Percentiles rank a stretch among this genome's conserved stretches.
Conservation (phyloP, 2,329 filamentous ascomycete species). For the Cladosporium colombiae region DNA sequence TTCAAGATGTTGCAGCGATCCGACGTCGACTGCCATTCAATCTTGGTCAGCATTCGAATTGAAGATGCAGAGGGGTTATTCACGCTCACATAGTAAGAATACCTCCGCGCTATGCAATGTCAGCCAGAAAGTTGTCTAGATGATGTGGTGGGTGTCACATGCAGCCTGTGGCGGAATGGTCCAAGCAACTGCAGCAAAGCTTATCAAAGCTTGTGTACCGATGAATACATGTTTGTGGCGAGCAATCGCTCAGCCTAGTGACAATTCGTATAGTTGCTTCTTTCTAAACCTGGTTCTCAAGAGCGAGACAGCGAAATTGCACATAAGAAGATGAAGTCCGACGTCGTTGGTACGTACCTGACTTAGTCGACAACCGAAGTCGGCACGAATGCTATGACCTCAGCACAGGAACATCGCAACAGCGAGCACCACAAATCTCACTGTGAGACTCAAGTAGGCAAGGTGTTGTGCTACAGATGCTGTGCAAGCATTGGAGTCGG, state of each 20-base stretch:
- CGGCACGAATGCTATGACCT: neutral
- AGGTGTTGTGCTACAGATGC: neutral
- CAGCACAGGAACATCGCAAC: neutral
- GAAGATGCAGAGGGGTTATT: neutral
- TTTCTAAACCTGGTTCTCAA: neutral
- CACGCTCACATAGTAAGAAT: neutral
- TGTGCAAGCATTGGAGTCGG: neutral
- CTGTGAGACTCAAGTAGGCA: neutral
- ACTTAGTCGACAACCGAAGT: neutral
- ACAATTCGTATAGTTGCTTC: neutral
- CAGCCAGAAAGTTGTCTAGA: neutral
- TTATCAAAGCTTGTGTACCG: neutral
- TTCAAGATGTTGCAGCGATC: neutral
- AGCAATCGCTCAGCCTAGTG: neutral
- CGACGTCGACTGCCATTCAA: neutral
- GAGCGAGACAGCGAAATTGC: neutral
- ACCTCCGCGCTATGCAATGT: neutral
- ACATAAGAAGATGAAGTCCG: neutral
- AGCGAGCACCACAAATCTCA: neutral
- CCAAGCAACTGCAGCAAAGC: neutral
- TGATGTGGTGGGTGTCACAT: neutral
- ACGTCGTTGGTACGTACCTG: neutral
- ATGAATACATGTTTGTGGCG: neutral
- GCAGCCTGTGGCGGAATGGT: neutral
- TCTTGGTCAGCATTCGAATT: neutral